Evolutionary conservation across 805 yeast species (phyloP), one percentile per base, ranked within the genome.

Genomic region (Yamadazyma philogaea): DNA sequence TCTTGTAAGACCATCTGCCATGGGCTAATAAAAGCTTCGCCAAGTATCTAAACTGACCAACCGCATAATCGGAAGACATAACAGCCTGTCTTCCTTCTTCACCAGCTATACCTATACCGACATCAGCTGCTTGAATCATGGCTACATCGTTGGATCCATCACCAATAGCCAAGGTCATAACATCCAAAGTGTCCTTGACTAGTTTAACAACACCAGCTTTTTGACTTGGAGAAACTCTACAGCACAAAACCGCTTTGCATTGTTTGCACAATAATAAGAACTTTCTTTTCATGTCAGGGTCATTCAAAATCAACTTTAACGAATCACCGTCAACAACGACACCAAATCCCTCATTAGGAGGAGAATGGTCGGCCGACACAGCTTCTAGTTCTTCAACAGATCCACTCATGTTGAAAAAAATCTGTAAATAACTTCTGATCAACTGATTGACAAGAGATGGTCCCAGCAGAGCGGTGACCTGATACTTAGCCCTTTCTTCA

Each of bases 61-160:
- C 66, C 16, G 91, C 95, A 63, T 84, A 86, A 66, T 86, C 95
- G 1, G 91, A 82, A 19, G 89, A 82, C 95, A 86, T 86, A 4
- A 78, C 93, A 15, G 93, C 93, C 63, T 85, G 93, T 47, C 93
- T 70, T 57, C 95, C 95, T 69, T 86, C 95, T 68, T 86, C 93
- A 65, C 95, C 95, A 3, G 90, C 90, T 57, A 86, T 86, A 66
- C 95, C 95, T 43, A 86, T 85, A 55, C 95, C 95, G 35, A 86
- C 83, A 63, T 86, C 82, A 1, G 95, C 93, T 21, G 89, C 81
- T 61, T 86, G 95, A 51, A 86, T 86, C 95, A 86, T 86, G 10
- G 95, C 90, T 48, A 86, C 95, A 66, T 86, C 95, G 59, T 86
- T 86, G 16, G 93, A 81, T 42, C 95, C 95, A 64, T 86, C 95